These are phyloP conservation scores for Diaporthe longicolla DNA, from an alignment of 2,329 filamentous ascomycete genomes.

Conservation along the genomic window DNA sequence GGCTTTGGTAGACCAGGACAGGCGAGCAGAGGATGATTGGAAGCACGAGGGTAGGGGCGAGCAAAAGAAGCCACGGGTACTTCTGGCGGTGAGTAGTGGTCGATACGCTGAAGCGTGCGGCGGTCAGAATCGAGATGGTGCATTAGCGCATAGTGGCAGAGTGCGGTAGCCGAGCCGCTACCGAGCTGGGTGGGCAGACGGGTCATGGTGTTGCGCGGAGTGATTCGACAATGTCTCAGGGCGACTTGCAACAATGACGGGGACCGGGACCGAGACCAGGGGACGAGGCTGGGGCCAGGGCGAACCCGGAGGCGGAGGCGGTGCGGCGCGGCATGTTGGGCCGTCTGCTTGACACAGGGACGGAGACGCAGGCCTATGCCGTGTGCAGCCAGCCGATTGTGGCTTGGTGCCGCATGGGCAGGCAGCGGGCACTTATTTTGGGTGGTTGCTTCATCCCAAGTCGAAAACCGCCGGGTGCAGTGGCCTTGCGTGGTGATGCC, in stretches of 20 bases:
- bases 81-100: neutral
- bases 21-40: neutral
- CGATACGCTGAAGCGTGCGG: too few relatives aligned
- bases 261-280: slow-evolving; percentile 14
- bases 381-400: neutral
- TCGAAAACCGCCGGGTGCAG: slow-evolving; percentile 22
- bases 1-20: neutral
- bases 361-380: neutral
- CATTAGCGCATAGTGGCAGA: neutral
- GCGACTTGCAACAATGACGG: slow-evolving; percentile 27
- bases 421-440: neutral
- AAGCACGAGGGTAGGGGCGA: neutral
- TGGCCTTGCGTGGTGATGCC: slow-evolving; percentile 13
- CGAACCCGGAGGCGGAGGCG: neutral
- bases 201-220: slow-evolving; percentile 30
- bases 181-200: neutral
- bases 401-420: neutral
- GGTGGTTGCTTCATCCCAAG: slow-evolving; percentile 25
- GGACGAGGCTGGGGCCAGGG: neutral
- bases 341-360: slow-evolving; percentile 1
- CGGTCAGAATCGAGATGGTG: too few relatives aligned
- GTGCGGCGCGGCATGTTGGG: neutral
- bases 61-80: neutral
- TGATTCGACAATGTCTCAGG: slow-evolving; percentile 37
- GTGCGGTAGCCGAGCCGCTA: too few relatives aligned